Evolutionary conservation across 805 yeast species (phyloP), one percentile per base, ranked within the genome.

Genomic region (Cyberlindnera mrakii): DNA sequence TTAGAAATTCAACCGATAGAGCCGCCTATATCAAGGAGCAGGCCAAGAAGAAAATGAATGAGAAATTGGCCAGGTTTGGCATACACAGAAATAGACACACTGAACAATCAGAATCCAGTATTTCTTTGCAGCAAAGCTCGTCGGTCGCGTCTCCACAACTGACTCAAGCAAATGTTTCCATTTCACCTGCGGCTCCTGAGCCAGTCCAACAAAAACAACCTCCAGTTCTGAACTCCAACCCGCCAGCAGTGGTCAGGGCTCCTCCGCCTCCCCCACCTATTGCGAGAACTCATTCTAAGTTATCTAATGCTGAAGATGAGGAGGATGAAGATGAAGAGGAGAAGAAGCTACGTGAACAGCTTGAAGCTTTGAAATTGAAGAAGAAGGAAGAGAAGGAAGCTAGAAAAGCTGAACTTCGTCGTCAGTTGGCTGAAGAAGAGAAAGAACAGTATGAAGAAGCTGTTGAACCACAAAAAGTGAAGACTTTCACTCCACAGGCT

Each of bases 1-100:
- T 63, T 57, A 68, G 60, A 27, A 66, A 78, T 10, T 72, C 85
- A 1, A 84, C 78, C 45, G 90, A 85, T 37, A 71, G 95, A 47
- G 76, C 93, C 5, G 83, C 86, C n/a, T 75, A 77, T 54, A 79
- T 87, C 41, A 88, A 86, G 60, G 91, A 88, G 15, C 91, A 85
- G 56, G 87, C 87, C 3, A 77, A 77, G 53, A 80, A 81, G 55
- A 76, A 85, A 63, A 88, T 89, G 96, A 81, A 80, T 47, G 95
- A 85, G 54, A 72, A 88, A 54, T 70, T 88, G 55, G 95, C 95
- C 3, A 84, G 81, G 48, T 71, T 88, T 44, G 96, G 96, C 3
- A 46, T 65, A 71, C 18, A 68, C 78, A 57, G 64, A 66, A 48
- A 37, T 30, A 46, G 45, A 41, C 16, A 23, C 3, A 35, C 36